These are phyloP conservation scores for Alternaria sp. DNA, from an alignment of 2,329 filamentous ascomycete species.

Conservation along the genomic window DNA sequence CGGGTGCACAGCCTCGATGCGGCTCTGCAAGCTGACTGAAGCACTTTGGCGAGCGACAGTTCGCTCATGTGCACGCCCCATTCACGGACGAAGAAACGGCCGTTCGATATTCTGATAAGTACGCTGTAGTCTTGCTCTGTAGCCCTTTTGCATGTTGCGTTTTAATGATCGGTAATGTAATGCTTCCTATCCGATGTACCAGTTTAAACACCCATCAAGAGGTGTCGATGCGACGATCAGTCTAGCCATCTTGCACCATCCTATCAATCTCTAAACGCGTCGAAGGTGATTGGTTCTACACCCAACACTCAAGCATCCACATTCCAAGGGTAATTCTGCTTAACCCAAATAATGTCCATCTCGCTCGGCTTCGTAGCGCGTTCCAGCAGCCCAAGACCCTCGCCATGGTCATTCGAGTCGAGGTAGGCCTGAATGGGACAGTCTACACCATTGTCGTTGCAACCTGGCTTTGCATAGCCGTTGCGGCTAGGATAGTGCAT, in stretches of 20 bases:
- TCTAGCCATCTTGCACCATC: background rate
- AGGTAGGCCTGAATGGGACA: background rate
- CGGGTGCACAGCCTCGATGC: background rate
- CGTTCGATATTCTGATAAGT: background rate
- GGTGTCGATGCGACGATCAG: too few relatives aligned
- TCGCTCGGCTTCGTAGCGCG: background rate
- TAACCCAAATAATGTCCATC: background rate
- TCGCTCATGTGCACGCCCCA: background rate
- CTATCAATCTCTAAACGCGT: background rate
- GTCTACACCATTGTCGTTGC: background rate
- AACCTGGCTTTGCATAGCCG: conserved; percentile 1
- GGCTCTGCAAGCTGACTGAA: background rate
- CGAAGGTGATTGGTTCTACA: fast-evolving
- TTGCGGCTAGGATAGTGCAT: background rate
- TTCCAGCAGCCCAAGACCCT: background rate
- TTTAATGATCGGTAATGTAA: background rate
- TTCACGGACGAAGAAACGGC: background rate
- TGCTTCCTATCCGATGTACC: background rate
- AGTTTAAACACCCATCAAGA: background rate
- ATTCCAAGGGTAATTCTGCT: background rate
- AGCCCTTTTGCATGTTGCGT: background rate
- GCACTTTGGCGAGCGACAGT: background rate
- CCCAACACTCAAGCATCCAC: background rate
- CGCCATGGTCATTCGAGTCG: background rate
- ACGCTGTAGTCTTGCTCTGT: background rate